Evolutionary conservation across 2,329 filamentous ascomycete genomes (phyloP).

Genomic region (Parascedosporium putredinis): DNA sequence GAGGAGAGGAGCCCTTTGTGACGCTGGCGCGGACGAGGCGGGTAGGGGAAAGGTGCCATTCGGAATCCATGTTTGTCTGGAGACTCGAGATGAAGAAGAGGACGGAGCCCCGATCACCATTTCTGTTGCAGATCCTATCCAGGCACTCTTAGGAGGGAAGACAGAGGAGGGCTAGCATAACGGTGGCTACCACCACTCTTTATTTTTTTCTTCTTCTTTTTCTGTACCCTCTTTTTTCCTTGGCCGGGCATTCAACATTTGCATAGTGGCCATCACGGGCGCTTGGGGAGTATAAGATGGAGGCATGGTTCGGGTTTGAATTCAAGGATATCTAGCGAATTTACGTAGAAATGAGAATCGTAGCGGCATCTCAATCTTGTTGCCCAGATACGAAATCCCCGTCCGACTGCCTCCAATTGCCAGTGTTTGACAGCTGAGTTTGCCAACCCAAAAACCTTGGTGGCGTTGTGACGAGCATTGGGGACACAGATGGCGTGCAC

Average conservation of each 20-base stretch:
- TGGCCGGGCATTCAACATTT: no score
- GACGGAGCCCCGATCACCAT: not conserved
- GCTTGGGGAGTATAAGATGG: no score
- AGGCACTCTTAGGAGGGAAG: not conserved
- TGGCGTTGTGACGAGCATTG: conserved; percentile 6
- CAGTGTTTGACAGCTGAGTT: not conserved
- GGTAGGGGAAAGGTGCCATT: conserved; percentile 82
- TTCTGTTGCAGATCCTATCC: not conserved
- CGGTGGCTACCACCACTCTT: no score
- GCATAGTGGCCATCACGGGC: no score
- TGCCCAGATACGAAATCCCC: conserved; percentile 2
- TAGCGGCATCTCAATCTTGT: conserved; percentile 3
- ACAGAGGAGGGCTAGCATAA: no score
- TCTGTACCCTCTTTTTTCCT: no score
- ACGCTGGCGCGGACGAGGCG: conserved; percentile 81
- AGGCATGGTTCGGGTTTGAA: conserved; percentile 6
- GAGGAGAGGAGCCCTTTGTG: conserved; percentile 74
- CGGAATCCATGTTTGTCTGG: conserved; percentile 62
- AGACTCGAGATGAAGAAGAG: not conserved
- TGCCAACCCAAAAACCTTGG: not conserved
- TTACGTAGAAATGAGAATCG: conserved; percentile 2
- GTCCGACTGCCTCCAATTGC: conserved; percentile 1
- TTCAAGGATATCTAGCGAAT: conserved; percentile 3
- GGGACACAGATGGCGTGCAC: conserved; percentile 5
- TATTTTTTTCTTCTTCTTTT: no score